Percentiles rank a stretch among this genome's conserved stretches.
Conservation (phyloP, 495 filamentous ascomycete species). For the Lepidopterella palustris region DNA sequence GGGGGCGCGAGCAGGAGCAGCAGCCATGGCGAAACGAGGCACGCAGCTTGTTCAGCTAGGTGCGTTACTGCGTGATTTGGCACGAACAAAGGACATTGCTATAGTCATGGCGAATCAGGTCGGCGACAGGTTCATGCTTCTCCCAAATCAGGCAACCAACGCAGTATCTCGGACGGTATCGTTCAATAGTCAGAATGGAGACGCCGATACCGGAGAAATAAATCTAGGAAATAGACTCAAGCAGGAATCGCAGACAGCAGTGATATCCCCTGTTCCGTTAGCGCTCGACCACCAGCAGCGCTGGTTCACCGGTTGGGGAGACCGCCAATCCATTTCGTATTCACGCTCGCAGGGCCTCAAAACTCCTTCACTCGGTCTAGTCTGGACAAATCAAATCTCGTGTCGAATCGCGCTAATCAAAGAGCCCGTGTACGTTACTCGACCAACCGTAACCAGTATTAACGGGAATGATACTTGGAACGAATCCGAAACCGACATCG, state of each 20-base stretch:
- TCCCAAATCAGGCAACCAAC: constrained; percentile 3
- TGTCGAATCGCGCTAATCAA: constrained; percentile 73
- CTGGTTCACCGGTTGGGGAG: constrained; percentile 94
- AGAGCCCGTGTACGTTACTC: constrained; percentile 24
- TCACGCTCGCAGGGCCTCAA: constrained; percentile 48
- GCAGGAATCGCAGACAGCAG: constrained; percentile 23
- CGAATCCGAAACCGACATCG: constrained; percentile 30
- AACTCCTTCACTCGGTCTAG: constrained; percentile 76
- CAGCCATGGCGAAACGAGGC: constrained; percentile 53
- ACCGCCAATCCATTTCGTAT: constrained; percentile 37
- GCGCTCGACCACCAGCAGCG: constrained; percentile 82
- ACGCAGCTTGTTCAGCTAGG: constrained; percentile 70
- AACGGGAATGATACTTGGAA: constrained; percentile 29
- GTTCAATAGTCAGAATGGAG: constrained; percentile 17
- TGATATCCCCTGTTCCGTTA: constrained; percentile 45
- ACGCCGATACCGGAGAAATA: constrained; percentile 3
- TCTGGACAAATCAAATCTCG: constrained; percentile 85
- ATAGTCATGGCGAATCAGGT: constrained; percentile 95
- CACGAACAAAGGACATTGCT: constrained; percentile 63
- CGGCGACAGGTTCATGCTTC: constrained; percentile 65
- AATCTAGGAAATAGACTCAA: constrained; percentile 2
- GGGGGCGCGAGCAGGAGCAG: constrained; percentile 25
- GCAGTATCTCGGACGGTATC: constrained; percentile 13
- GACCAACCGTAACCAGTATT: constrained; percentile 9
- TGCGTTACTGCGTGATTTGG: constrained; percentile 66